phyloP scores from a whole-genome alignment of 768 basidiomycete species.

The Phanerodontia chrysosporium region DNA sequence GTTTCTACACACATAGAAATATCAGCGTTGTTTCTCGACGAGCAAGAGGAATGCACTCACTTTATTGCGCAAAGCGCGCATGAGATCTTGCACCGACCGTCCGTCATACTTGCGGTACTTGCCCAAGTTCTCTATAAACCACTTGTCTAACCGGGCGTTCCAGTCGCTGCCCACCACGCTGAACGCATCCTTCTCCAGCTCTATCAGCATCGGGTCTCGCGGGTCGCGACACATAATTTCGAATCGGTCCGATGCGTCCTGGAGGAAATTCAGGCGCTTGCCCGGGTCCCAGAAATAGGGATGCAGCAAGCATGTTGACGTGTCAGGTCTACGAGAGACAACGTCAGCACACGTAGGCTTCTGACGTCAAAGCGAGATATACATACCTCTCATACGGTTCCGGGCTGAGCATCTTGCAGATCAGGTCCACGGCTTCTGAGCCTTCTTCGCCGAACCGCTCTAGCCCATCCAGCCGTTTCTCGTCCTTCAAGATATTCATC shows the following conservation, averaged over 20 bases:
- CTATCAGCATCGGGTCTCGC: slow-evolving; percentile 66
- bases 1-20: slow-evolving; percentile 58
- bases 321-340: slow-evolving; percentile 64
- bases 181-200: slow-evolving; percentile 67
- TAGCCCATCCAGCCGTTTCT: slow-evolving; percentile 64
- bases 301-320: slow-evolving; percentile 81
- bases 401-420: slow-evolving; percentile 71
- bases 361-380: background rate
- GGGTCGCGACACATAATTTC: slow-evolving; percentile 97
- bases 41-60: slow-evolving; percentile 37
- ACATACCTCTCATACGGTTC: slow-evolving; percentile 73
- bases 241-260: slow-evolving; percentile 95
- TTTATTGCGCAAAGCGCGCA: slow-evolving; percentile 94
- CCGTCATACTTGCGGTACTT: slow-evolving; percentile 98
- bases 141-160: slow-evolving; percentile 79
- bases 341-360: slow-evolving; percentile 5
- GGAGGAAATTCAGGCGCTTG: slow-evolving; percentile 86
- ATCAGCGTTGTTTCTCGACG: background rate
- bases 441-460: slow-evolving; percentile 90
- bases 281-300: slow-evolving; percentile 96
- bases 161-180: slow-evolving; percentile 87
- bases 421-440: slow-evolving; percentile 82
- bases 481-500: slow-evolving; percentile 85
- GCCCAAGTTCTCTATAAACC: slow-evolving; percentile 90
- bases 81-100: slow-evolving; percentile 81